Evolutionary conservation across 768 basidiomycete genomes (phyloP), one percentile per base, ranked within the genome.

Genomic region (Hypholoma fasciculare): DNA sequence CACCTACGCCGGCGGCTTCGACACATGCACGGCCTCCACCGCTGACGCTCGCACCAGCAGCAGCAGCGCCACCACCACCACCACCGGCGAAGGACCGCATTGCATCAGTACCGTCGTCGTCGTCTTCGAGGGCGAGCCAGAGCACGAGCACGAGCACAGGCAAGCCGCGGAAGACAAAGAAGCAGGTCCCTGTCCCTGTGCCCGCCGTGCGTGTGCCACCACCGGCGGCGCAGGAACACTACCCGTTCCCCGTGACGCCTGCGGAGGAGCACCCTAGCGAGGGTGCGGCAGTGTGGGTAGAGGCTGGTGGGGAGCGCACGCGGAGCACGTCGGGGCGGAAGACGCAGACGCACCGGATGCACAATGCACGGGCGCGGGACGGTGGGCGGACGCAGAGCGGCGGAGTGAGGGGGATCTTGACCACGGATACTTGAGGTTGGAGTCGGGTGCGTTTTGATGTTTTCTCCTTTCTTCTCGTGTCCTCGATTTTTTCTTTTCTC

Each of bases 371-470:
- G 42, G 91, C 86, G 49, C 78, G 89, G 57, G 89, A 92, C 70
- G 90, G 91, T 2, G 91, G 91, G 39, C 77, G 90, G 63, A 93
- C 91, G 60, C 89, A 91, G 75, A 93, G 90, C 65, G 90, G 90
- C 1, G 91, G 91, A n/a, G 89, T 93, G 30, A 87, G 84, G 66
- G 91, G 88, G 11, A 78, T 92, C 48, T 70, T 87, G 68, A 80
- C 82, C 2, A 23, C 23, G 23, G 23, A 23, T 23, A 23, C 23
- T 23, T 62, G 75, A 82, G 63, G 72, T 74, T 57, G 65, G 56
- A 65, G 4, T 26, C 12, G 43, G 49, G 16, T 11, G 7, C 27
- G 16, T 27, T 23, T 53, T 13, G 23, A 20, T 50, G 17, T 42
- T 39, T 37, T 19, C 49, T 34, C 49, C n/a, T 54, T 51, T 42